Base-by-base conservation (phyloP, 1,284 basidiomycete genomes). In the Boletellus deceptivus region DNA sequence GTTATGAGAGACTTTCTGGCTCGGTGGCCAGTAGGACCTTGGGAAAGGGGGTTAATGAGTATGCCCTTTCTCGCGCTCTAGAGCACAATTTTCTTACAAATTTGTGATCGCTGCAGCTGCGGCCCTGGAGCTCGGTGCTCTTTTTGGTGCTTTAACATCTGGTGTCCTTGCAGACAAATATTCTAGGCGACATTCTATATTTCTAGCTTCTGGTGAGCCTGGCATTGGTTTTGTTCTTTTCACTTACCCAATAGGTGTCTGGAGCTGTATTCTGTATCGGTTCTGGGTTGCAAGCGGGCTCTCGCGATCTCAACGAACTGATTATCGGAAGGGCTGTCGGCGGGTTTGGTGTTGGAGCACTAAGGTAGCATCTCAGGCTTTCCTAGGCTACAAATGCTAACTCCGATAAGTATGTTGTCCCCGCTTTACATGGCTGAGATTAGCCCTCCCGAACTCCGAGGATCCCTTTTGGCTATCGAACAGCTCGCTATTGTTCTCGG, bases 401-500 rank as follows among this genome's bases (percentile, higher is more conserved):
- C 51, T 27, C 36, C 33, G n/a, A 39, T 37, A 34, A 89, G 86
- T 59, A 90, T 88, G 82, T 74, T 91, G 14, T 82, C 83, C 0
- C 87, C 87, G 0, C 70, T 92, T 6, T 92, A 91, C 68, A 90
- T 91, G 75, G 84, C 88, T 1, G 89, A 92, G 69, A 89, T 92
- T 40, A 84, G 83, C 55, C 80, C 89, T 14, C 87, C 89, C 0
- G 89, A 91, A 68, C 76, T 88, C 1, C 78, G 90, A n/a, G 89
- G 89, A 6, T 87, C 89, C 0, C 76, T 92, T 33, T 78, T 91
- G 67, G 83, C 88, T 0, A 73, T 92, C 2, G 89, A 92, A 63
- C 89, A 92, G 55, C 75, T 90, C 43, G 80, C 86, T 20, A 91
- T 91, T 49, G 87, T 90, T 13, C 67, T 86, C 0, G 88, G 89